Percentiles rank a stretch among this genome's conserved stretches.
Evolutionary conservation across 2,329 filamentous ascomycete genomes (phyloP).

Genomic region (Alternaria panax): DNA sequence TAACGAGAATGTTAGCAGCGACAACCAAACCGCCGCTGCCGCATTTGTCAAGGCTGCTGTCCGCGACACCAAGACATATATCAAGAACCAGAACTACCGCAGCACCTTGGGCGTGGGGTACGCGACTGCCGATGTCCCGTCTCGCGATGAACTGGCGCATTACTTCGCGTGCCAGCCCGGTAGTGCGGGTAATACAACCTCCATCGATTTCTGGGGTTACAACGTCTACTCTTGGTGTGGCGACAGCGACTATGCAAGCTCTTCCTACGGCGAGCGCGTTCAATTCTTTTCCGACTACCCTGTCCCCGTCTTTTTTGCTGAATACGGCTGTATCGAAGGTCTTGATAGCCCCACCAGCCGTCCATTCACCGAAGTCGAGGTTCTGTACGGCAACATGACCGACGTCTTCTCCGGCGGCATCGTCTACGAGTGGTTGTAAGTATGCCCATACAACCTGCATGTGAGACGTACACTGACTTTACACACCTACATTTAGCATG

Average conservation of each 20-base stretch:
- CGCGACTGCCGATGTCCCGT: conserved; percentile 91
- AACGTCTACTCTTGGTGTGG: conserved; percentile 99
- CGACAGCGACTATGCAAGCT: conserved; percentile 74
- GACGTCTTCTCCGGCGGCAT: conserved; percentile 92
- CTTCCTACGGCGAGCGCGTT: conserved; percentile 82
- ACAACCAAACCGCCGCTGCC: conserved; percentile 85
- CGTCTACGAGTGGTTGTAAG: conserved; percentile 99
- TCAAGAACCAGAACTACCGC: conserved; percentile 77
- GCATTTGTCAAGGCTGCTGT: conserved; percentile 98
- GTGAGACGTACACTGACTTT: no score
- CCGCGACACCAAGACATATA: conserved; percentile 93
- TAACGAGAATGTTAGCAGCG: conserved; percentile 92
- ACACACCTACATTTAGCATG: no score
- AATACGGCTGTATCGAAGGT: conserved; percentile 87
- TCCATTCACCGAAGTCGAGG: conserved; percentile 82
- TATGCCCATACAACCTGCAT: no score
- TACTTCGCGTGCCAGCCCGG: conserved; percentile 89
- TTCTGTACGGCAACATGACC: conserved; percentile 86
- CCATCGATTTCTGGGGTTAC: conserved; percentile 98
- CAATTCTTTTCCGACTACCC: conserved; percentile 87
- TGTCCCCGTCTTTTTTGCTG: conserved; percentile 95
- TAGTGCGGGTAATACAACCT: conserved; percentile 51
- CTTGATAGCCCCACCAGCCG: conserved; percentile 62
- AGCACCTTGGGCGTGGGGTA: conserved; percentile 84
- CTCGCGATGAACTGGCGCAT: conserved; percentile 79